phyloP scores from a whole-genome alignment of 768 basidiomycete species.

The Coprinellus micaceus region DNA sequence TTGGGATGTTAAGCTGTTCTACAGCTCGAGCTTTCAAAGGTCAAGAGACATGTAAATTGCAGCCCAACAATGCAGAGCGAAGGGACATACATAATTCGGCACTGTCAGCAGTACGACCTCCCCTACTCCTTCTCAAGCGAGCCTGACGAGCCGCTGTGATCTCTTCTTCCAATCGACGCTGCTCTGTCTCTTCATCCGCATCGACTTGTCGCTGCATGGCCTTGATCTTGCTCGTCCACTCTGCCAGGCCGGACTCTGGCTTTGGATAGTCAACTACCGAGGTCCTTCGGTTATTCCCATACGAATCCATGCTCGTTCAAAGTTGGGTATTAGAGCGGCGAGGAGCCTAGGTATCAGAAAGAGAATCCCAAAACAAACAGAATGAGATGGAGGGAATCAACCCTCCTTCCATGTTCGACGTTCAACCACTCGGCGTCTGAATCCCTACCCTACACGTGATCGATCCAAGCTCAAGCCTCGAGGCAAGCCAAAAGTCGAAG shows the following conservation, averaged over 20 bases:
- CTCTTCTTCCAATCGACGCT: slow-evolving; percentile 62
- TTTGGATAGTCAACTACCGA: slow-evolving; percentile 40
- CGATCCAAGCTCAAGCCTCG: background rate
- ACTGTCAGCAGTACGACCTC: slow-evolving; percentile 34
- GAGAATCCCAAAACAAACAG: slow-evolving; percentile 31
- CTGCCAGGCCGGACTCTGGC: slow-evolving; percentile 65
- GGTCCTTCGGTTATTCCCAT: slow-evolving; percentile 19
- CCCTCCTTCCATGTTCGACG: slow-evolving; percentile 21
- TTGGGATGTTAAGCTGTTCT: slow-evolving; percentile 13
- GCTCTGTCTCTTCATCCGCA: slow-evolving; percentile 75
- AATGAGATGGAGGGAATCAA: no score
- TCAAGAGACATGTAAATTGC: background rate
- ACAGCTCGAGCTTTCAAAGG: slow-evolving; percentile 12
- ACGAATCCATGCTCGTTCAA: slow-evolving; percentile 19
- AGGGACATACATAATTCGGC: slow-evolving; percentile 45
- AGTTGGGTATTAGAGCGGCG: background rate
- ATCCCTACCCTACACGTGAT: background rate
- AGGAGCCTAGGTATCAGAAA: slow-evolving; percentile 13
- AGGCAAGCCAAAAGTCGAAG: no score
- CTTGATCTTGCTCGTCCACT: slow-evolving; percentile 80
- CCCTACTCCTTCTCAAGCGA: slow-evolving; percentile 45
- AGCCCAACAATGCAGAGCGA: background rate
- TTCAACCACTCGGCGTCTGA: slow-evolving; percentile 37
- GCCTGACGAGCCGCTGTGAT: slow-evolving; percentile 55
- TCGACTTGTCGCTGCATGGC: slow-evolving; percentile 79